These are phyloP conservation scores for Metschnikowia lochheadii DNA, from an alignment of 805 yeast species.

Conservation along the genomic window DNA sequence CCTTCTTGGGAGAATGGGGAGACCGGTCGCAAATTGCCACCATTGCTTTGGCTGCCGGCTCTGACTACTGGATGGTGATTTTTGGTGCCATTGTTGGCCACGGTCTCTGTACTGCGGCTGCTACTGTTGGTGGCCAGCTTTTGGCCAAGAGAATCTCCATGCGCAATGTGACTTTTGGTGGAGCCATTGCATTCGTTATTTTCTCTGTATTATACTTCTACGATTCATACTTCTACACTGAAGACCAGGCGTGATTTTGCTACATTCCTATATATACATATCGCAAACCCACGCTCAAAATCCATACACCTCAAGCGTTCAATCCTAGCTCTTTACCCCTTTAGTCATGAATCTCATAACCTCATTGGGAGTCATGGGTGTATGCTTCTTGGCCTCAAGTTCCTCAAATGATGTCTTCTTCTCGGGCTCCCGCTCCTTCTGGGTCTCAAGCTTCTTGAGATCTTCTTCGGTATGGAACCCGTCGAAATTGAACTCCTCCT, in stretches of 20 bases:
- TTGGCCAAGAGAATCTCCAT: conserved; percentile 85
- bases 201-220: conserved; percentile 78
- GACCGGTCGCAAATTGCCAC: conserved; percentile 98
- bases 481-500: conserved; percentile 55
- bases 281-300: not conserved
- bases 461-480: conserved; percentile 59
- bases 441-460: conserved; percentile 25
- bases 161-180: conserved; percentile 89
- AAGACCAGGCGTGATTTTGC: conserved; percentile 1
- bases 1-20: conserved; percentile 98
- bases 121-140: conserved; percentile 90
- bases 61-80: conserved; percentile 84
- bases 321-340: conserved; percentile 18
- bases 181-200: conserved; percentile 79
- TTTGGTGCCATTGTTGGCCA: conserved; percentile 90
- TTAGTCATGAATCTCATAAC: conserved; percentile 39
- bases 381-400: conserved; percentile 18
- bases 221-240: conserved; percentile 37
- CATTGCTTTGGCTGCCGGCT: conserved; percentile 97
- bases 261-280: not conserved
- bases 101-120: conserved; percentile 78
- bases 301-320: not conserved
- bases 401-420: conserved; percentile 22
- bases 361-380: conserved; percentile 30
- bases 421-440: conserved; percentile 28